Base-by-base conservation (phyloP, 139 green algal genomes). In the Haematococcus lacustris region DNA sequence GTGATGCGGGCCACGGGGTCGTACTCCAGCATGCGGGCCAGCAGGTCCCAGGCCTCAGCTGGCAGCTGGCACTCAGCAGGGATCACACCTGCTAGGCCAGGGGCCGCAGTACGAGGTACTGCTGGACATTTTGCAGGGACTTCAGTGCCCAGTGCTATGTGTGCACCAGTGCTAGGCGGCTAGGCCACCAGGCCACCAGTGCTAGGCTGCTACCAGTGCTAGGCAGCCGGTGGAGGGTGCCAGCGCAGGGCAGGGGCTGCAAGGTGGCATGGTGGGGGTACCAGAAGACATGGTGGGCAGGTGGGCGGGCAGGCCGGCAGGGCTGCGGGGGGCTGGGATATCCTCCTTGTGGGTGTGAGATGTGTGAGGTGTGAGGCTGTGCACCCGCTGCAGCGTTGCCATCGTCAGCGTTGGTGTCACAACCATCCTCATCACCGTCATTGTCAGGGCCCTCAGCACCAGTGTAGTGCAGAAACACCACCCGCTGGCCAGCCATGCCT, bases 1-100 rank as follows among this genome's bases (percentile, higher is more conserved):
- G 78, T 87, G 57, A 87, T 82, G n/a, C 86, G 80, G n/a, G 76
- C 71, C 7, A 41, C 38, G 13, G 84, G 86, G 76, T 91, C 78
- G 68, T 86, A 89, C 32, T 78, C 79, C 38, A 91, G 78, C 82
- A 91, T 80, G 59, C 70, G 74, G 1, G 64, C 34, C 59, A 86
- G 76, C 37, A 86, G 80, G 51, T 86, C 53, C 23, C 83, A 60
- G 25, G 78, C 75, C 71, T 87, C 80, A 3, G 64, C 59, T 2
- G 39, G 39, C 21, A 60, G 40, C 32, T 23, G 39, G 26, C 23
- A 61, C 38, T 34, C 7, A 60, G 61, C 6, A 51, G 9, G 26
- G 33, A 39, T 3, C 30, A 59, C 1, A 37, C 33, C 2, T 33
- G 30, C 17, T 57, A 60, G 47, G 50, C 30, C 1, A 13, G 41